A percentile compares a stretch with the other conserved stretches of the same genome.
Evolutionary conservation across 257 asterid species (phyloP).

Genomic region (Paulownia fortunei): DNA sequence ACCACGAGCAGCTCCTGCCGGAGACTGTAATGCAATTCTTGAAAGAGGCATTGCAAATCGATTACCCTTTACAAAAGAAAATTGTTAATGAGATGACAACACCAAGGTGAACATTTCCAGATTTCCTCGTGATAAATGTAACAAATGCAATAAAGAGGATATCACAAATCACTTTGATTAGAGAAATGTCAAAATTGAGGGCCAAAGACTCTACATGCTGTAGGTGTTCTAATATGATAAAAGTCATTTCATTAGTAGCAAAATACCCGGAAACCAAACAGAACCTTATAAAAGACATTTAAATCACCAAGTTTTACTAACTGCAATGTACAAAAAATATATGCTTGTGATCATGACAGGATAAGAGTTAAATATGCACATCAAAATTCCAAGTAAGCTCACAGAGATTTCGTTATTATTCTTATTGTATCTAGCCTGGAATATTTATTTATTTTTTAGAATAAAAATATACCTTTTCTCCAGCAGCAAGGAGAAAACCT

Average conservation of each 20-base stretch:
- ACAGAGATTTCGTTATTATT: neutral
- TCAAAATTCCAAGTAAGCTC: neutral
- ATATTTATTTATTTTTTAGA: neutral
- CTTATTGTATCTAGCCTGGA: neutral
- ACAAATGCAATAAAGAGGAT: neutral
- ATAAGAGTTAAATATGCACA: neutral
- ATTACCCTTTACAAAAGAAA: conserved; percentile 56
- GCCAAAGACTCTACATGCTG: too few relatives aligned
- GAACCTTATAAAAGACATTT: neutral
- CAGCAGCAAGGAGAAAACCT: conserved; percentile 92
- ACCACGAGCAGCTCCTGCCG: conserved; percentile 98
- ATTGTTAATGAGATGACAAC: conserved; percentile 21
- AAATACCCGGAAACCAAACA: neutral
- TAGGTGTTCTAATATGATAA: too few relatives aligned
- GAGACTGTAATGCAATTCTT: conserved; percentile 71
- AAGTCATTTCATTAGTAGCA: neutral
- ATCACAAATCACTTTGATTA: neutral
- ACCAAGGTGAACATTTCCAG: conserved; percentile 3
- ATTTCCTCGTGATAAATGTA: neutral
- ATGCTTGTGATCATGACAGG: neutral
- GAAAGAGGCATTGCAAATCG: conserved; percentile 86
- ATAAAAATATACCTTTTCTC: conserved; percentile 74
- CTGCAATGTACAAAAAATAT: too few relatives aligned
- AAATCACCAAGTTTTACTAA: neutral
- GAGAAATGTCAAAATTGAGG: too few relatives aligned